Conservation (phyloP, 2,329 filamentous ascomycete species). For the Phoma sp. region DNA sequence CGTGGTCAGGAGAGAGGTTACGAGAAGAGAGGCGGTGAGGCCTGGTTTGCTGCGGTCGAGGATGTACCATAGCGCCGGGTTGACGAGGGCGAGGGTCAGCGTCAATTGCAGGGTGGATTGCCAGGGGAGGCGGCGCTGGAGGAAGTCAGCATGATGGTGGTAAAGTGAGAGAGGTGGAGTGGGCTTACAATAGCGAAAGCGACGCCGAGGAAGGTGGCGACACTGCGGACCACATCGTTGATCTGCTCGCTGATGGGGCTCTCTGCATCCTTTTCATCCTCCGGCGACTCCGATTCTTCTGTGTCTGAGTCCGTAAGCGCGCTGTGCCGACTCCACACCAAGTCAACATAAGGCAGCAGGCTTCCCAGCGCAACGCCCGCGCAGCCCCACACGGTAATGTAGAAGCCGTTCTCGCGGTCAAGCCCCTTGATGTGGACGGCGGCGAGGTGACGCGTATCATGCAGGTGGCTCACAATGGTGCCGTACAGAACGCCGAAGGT, state of each 20-base stretch:
- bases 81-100: constrained; percentile 84
- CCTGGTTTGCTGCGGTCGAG: constrained; percentile 89
- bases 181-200: constrained; percentile 80
- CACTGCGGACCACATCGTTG: constrained; percentile 72
- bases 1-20: constrained; percentile 76
- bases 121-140: constrained; percentile 86
- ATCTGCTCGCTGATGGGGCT: constrained; percentile 67
- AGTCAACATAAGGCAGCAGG: constrained; percentile 83
- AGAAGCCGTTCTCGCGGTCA: constrained; percentile 64
- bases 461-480: constrained; percentile 77
- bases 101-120: constrained; percentile 93
- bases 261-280: constrained; percentile 35
- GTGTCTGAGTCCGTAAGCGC: too few species aligned
- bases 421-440: constrained; percentile 66
- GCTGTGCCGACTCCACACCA: constrained; percentile 66
- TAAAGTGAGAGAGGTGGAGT: not conserved
- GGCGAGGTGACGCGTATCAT: constrained; percentile 69
- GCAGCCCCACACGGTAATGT: constrained; percentile 81
- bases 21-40: constrained; percentile 75
- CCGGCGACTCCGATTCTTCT: not conserved
- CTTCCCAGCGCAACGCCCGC: constrained; percentile 79
- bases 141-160: not conserved
- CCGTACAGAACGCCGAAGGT: constrained; percentile 83
- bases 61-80: constrained; percentile 94
- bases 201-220: constrained; percentile 75